A percentile compares a stretch with the other conserved stretches of the same genome.
These are phyloP conservation scores for Aquilaria malaccensis DNA, from an alignment of 345 rosid genomes.

Conservation along the genomic window DNA sequence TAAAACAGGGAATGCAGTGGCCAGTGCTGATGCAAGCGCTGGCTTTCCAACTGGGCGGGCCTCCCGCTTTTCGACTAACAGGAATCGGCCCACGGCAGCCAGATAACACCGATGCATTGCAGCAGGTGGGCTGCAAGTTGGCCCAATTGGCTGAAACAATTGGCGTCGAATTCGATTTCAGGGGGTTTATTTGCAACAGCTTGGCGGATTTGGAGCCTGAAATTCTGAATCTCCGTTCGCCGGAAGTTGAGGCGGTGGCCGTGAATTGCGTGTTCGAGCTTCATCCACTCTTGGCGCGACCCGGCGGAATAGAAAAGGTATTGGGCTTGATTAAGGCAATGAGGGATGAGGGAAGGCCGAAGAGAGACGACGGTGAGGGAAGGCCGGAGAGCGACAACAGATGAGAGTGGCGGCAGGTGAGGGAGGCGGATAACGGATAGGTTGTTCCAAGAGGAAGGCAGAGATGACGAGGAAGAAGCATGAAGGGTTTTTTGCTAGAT, in stretches of 20 bases:
- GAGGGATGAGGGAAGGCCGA: no score
- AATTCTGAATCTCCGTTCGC: conserved; percentile 47
- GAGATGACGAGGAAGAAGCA: no score
- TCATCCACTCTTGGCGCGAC: no score
- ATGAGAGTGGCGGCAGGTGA: no score
- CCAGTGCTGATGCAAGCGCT: conserved; percentile 78
- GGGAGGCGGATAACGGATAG: no score
- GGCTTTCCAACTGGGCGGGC: conserved; percentile 68
- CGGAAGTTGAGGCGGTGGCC: conserved; percentile 52
- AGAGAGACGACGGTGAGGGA: no score
- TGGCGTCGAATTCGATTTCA: conserved; percentile 59
- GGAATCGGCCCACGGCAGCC: conserved; percentile 76
- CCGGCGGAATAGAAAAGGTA: no score
- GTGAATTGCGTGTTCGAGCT: conserved; percentile 78
- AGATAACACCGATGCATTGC: conserved; percentile 14
- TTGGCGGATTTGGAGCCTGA: conserved; percentile 14
- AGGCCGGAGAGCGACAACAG: no score
- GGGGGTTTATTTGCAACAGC: not conserved
- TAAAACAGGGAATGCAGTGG: no score
- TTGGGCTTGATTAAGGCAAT: no score
- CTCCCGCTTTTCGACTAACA: conserved; percentile 74
- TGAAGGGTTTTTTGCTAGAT: no score
- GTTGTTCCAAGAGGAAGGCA: no score
- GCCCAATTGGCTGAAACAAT: conserved; percentile 58
- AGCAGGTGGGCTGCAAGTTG: conserved; percentile 72